Conservation (phyloP, 139 green algal genomes). For the Micractinium sp. region DNA sequence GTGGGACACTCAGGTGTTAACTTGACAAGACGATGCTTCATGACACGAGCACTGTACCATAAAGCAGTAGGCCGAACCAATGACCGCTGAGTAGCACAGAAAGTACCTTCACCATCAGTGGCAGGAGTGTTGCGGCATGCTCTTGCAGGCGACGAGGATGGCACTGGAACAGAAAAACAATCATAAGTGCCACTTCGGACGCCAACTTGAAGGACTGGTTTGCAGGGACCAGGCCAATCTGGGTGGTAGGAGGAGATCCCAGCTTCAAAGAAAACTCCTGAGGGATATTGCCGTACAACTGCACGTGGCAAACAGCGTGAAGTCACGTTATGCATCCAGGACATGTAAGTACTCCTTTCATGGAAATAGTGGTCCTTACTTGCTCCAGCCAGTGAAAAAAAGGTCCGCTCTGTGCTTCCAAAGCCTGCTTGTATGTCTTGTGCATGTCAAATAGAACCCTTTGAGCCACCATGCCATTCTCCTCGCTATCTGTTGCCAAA, state of each 20-base stretch:
- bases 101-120: slow-evolving; percentile 42
- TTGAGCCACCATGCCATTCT: slow-evolving; percentile 83
- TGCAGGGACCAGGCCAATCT: slow-evolving; percentile 40
- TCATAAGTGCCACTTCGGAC: slow-evolving; percentile 64
- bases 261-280: neutral
- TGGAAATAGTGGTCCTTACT: neutral
- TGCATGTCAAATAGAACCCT: slow-evolving; percentile 90
- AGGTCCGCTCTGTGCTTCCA: slow-evolving; percentile 66
- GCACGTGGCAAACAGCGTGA: neutral
- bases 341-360: neutral
- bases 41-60: too few species aligned
- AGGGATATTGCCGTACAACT: slow-evolving; percentile 23
- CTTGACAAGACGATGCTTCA: too few species aligned
- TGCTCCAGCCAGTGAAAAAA: slow-evolving; percentile 84
- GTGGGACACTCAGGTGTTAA: too few species aligned
- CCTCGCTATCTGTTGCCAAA: slow-evolving; percentile 87
- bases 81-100: too few species aligned
- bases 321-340: neutral
- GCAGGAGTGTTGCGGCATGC: slow-evolving; percentile 14
- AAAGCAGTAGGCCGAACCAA: too few species aligned
- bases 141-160: slow-evolving; percentile 35
- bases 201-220: slow-evolving; percentile 87
- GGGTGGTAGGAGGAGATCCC: too few species aligned
- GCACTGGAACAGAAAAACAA: slow-evolving; percentile 48
- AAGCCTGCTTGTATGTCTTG: slow-evolving; percentile 74